Evolutionary conservation across 2,329 filamentous ascomycete species (phyloP).

Genomic region (Neopestalotiopsis sp.): DNA sequence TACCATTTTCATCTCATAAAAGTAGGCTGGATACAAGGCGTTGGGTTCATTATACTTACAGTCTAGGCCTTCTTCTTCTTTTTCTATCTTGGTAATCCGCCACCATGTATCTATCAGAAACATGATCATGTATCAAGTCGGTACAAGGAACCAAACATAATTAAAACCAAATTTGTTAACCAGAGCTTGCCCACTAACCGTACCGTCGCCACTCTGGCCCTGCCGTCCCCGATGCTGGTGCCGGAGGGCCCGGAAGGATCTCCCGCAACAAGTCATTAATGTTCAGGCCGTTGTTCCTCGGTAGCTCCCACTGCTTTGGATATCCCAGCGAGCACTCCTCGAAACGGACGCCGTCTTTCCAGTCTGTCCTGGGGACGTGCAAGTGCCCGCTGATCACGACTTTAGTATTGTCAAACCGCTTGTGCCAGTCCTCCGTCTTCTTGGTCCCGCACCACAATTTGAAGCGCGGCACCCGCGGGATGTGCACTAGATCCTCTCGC

Average conservation of each 20-base stretch:
- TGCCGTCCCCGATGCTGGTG: conserved; percentile 25
- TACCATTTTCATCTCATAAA: neutral
- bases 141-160: too few species aligned
- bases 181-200: conserved; percentile 23
- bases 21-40: neutral
- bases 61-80: neutral
- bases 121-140: too few species aligned
- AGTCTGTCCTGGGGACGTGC: conserved; percentile 44
- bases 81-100: neutral
- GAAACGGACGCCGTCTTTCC: conserved; percentile 41
- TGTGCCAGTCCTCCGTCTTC: conserved; percentile 41
- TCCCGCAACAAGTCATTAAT: conserved; percentile 41
- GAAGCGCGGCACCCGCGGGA: conserved; percentile 41
- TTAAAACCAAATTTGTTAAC: too few species aligned
- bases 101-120: neutral
- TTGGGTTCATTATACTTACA: neutral
- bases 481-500: conserved; percentile 39
- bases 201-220: conserved; percentile 31
- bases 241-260: conserved; percentile 36
- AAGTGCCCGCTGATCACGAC: conserved; percentile 43
- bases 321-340: conserved; percentile 44
- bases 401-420: conserved; percentile 35
- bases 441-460: conserved; percentile 44
- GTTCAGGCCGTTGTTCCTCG: conserved; percentile 32
- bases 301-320: conserved; percentile 41